Conservation (phyloP, 1,139 yeast species). For the Saccharomyces hybrid region DNA sequence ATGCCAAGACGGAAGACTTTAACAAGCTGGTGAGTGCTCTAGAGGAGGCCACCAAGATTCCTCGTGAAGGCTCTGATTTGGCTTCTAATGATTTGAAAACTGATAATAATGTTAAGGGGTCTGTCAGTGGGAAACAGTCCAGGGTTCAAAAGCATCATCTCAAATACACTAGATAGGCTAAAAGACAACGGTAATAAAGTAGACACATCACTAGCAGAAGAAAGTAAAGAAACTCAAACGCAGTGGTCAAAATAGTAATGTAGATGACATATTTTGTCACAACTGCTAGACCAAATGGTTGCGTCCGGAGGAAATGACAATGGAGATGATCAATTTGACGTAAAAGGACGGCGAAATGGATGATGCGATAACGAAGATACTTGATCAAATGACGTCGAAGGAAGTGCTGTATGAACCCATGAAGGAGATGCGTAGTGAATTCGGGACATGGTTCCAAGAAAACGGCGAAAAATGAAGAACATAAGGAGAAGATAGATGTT, state of each 20-base stretch:
- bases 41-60: slow-evolving; percentile 48
- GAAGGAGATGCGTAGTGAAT: slow-evolving; percentile 67
- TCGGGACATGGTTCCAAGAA: slow-evolving; percentile 38
- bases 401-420: slow-evolving; percentile 85
- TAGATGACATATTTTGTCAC: slow-evolving; percentile 56
- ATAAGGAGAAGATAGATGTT: slow-evolving; percentile 42
- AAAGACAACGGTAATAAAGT: slow-evolving; percentile 60
- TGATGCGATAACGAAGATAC: slow-evolving; percentile 64
- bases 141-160: slow-evolving; percentile 68
- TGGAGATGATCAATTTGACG: slow-evolving; percentile 39
- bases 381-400: slow-evolving; percentile 77
- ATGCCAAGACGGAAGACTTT: slow-evolving; percentile 43
- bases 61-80: slow-evolving; percentile 43
- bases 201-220: slow-evolving; percentile 51
- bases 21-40: slow-evolving; percentile 49
- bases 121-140: slow-evolving; percentile 23
- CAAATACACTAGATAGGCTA: slow-evolving; percentile 73
- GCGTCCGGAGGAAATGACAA: slow-evolving; percentile 31
- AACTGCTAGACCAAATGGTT: slow-evolving; percentile 38
- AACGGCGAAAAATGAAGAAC: slow-evolving; percentile 37
- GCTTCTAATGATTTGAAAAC: slow-evolving; percentile 41
- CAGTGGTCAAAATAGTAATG: slow-evolving; percentile 24
- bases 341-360: slow-evolving; percentile 47
- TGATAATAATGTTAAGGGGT: slow-evolving; percentile 34
- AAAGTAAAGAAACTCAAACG: slow-evolving; percentile 28